Conservation (phyloP, 805 yeast genomes). For the Candida maltosa region DNA sequence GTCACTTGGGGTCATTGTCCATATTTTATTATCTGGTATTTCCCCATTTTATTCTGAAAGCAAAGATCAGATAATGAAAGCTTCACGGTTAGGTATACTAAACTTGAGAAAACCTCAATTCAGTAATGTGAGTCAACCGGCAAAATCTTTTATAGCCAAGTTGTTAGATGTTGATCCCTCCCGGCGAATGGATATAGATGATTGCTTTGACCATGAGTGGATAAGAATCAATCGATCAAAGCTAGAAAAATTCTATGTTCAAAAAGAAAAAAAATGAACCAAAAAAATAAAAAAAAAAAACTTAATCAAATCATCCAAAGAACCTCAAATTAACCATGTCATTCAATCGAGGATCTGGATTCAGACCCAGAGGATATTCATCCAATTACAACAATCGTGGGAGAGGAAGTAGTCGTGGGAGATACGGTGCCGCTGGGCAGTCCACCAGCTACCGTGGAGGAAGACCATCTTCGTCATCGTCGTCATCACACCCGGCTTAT, state of each 20-base stretch:
- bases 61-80: slow-evolving; percentile 18
- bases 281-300: too few relatives aligned
- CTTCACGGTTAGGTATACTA: slow-evolving; percentile 38
- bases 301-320: too few relatives aligned
- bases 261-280: too few relatives aligned
- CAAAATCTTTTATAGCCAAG: slow-evolving; percentile 43
- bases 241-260: slow-evolving; percentile 7
- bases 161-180: slow-evolving; percentile 37
- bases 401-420: not conserved
- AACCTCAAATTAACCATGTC: too few relatives aligned
- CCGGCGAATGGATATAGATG: slow-evolving; percentile 32
- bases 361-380: slow-evolving; percentile 6
- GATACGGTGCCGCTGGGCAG: slow-evolving; percentile 2
- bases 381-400: too few relatives aligned
- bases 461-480: too few relatives aligned
- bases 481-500: slow-evolving; percentile 4
- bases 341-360: slow-evolving; percentile 4
- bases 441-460: slow-evolving; percentile 2
- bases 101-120: slow-evolving; percentile 40
- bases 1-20: slow-evolving; percentile 63
- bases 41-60: slow-evolving; percentile 55
- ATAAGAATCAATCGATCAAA: slow-evolving; percentile 30
- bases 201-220: slow-evolving; percentile 49
- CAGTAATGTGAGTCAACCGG: slow-evolving; percentile 35
- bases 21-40: slow-evolving; percentile 58